These are phyloP conservation scores for Lactifluus hygrophoroides DNA, from an alignment of 768 basidiomycete species.

Conservation along the genomic window DNA sequence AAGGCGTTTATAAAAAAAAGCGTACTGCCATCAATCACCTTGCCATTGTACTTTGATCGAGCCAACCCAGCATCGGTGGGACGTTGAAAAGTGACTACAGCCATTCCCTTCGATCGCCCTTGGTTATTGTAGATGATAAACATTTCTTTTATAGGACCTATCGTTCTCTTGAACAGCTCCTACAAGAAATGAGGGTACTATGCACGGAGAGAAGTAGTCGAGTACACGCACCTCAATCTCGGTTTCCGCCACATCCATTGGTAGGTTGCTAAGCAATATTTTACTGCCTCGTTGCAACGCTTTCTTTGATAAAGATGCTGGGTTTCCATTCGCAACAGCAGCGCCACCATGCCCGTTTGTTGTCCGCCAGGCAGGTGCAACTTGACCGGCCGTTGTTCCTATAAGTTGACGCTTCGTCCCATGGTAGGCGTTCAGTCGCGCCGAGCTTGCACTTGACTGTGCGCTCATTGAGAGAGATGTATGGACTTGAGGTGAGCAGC, in stretches of 20 bases:
- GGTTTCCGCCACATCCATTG: conserved; percentile 18
- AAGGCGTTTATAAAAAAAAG: conserved; percentile 14
- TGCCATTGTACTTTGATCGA: conserved; percentile 62
- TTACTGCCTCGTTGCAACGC: conserved; percentile 16
- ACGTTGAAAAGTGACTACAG: conserved; percentile 59
- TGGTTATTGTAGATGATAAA: conserved; percentile 71
- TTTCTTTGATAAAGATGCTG: conserved; percentile 5
- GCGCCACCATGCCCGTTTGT: neutral
- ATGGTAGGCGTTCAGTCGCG: conserved; percentile 18
- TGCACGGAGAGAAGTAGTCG: neutral
- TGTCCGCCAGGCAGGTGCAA: conserved; percentile 18
- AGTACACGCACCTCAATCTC: conserved; percentile 16
- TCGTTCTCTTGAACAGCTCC: conserved; percentile 70
- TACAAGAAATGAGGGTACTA: conserved; percentile 24
- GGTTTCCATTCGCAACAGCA: conserved; percentile 3
- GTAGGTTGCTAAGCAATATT: conserved; percentile 18
- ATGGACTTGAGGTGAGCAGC: neutral
- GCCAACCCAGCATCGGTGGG: conserved; percentile 55
- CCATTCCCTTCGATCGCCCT: conserved; percentile 74
- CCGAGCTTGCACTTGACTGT: conserved; percentile 7
- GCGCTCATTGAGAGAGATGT: conserved; percentile 10
- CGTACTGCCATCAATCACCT: conserved; percentile 60
- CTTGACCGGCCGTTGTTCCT: conserved; percentile 13
- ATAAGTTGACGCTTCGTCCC: conserved; percentile 18
- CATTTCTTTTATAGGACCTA: conserved; percentile 62